Percentiles rank a stretch among this genome's conserved stretches.
Conservation (phyloP, 805 yeast species). For the Saccharomycopsis capsularis region DNA sequence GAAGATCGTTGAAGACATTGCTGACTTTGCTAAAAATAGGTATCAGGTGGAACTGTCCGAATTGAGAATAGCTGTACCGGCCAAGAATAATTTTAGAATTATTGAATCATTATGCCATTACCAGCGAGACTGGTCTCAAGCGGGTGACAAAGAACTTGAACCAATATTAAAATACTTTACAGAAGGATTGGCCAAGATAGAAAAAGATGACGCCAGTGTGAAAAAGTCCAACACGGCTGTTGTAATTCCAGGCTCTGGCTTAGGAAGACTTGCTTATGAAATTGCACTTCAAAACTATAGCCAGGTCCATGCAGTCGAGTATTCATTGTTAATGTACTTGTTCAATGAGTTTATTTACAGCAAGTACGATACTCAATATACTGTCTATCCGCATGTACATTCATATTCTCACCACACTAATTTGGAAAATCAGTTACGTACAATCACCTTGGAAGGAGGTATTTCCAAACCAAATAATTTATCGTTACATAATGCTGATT, state of each 20-base stretch:
- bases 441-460: slow-evolving; percentile 28
- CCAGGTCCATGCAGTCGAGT: slow-evolving; percentile 67
- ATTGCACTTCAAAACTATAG: slow-evolving; percentile 36
- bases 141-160: slow-evolving; percentile 41
- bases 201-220: slow-evolving; percentile 25
- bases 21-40: slow-evolving; percentile 30
- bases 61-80: slow-evolving; percentile 28
- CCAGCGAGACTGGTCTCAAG: slow-evolving; percentile 67
- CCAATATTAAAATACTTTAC: slow-evolving; percentile 50
- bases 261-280: slow-evolving; percentile 71
- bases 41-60: slow-evolving; percentile 40
- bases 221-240: slow-evolving; percentile 39
- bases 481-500: slow-evolving; percentile 51
- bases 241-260: slow-evolving; percentile 83
- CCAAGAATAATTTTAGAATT: slow-evolving; percentile 36
- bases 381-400: slow-evolving; percentile 49
- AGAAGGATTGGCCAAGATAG: slow-evolving; percentile 32
- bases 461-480: slow-evolving; percentile 41
- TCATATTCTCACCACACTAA: slow-evolving; percentile 59
- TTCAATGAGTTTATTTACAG: slow-evolving; percentile 54
- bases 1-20: slow-evolving; percentile 39
- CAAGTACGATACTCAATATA: slow-evolving; percentile 16
- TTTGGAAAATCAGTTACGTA: slow-evolving; percentile 43
- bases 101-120: slow-evolving; percentile 69
- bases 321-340: slow-evolving; percentile 66